Evolutionary conservation across 108 stramenopile species (phyloP).

Genomic region (Bacterosira constricta): DNA sequence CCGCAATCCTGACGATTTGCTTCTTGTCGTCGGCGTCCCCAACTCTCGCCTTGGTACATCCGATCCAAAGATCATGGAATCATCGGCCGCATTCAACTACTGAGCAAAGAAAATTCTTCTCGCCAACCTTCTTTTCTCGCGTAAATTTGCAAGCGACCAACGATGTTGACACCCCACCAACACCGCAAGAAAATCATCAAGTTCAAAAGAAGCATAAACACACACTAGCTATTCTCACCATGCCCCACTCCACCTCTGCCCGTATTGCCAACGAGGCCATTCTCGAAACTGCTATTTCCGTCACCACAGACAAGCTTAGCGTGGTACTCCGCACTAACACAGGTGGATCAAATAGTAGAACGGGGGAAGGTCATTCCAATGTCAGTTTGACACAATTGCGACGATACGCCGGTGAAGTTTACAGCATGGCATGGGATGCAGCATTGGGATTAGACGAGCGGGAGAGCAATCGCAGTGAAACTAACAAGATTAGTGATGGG

Average conservation of each 20-base stretch:
- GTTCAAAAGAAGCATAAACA: slow-evolving; percentile 59
- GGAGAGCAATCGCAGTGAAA: slow-evolving; percentile 1
- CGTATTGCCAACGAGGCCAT: slow-evolving; percentile 91
- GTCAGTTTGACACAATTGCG: slow-evolving; percentile 72
- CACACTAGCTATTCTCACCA: slow-evolving; percentile 78
- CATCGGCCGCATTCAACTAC: no score
- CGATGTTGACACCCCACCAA: no score
- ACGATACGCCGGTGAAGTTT: slow-evolving; percentile 86
- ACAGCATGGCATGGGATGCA: slow-evolving; percentile 80
- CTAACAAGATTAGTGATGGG: background rate
- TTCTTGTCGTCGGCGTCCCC: no score
- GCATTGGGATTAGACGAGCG: slow-evolving; percentile 51
- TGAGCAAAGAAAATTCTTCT: no score
- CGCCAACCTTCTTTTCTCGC: no score
- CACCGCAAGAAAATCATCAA: no score
- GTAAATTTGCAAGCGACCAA: no score
- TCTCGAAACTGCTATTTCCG: slow-evolving; percentile 65
- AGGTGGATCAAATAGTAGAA: slow-evolving; percentile 19
- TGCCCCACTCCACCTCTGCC: slow-evolving; percentile 78
- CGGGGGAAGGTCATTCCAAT: slow-evolving; percentile 20
- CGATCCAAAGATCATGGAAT: no score
- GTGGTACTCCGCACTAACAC: slow-evolving; percentile 70
- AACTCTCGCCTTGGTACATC: no score
- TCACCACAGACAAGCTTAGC: slow-evolving; percentile 61
- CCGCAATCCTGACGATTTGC: no score